A percentile compares a stretch with the other conserved stretches of the same genome.
Evolutionary conservation across 2,329 filamentous ascomycete genomes (phyloP).

Genomic region (Monascus ruber): DNA sequence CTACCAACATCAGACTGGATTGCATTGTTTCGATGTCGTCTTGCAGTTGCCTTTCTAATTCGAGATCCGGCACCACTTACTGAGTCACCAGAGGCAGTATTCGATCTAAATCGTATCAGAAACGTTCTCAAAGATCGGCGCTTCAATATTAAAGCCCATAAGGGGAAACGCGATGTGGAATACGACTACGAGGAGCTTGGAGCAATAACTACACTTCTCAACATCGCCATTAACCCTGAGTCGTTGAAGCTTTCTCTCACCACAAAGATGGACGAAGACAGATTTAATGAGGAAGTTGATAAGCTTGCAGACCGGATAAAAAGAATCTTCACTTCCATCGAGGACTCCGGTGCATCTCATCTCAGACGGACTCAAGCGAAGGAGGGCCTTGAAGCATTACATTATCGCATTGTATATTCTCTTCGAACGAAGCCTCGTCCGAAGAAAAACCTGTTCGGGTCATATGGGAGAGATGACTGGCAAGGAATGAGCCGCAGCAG

Average conservation of each 20-base stretch:
- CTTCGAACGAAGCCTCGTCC: slow-evolving; percentile 54
- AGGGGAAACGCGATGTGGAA: slow-evolving; percentile 10
- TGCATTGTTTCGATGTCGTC: slow-evolving; percentile 28
- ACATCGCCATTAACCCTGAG: slow-evolving; percentile 63
- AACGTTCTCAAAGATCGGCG: slow-evolving; percentile 16
- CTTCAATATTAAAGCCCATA: slow-evolving; percentile 20
- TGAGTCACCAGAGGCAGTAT: slow-evolving; percentile 14
- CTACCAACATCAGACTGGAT: slow-evolving; percentile 24
- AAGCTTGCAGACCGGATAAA: slow-evolving; percentile 50
- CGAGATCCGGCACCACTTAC: slow-evolving; percentile 15
- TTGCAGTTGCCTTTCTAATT: slow-evolving; percentile 27
- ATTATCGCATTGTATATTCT: slow-evolving; percentile 58
- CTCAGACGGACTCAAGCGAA: slow-evolving; percentile 67
- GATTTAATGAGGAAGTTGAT: slow-evolving; percentile 64
- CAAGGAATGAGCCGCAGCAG: slow-evolving; percentile 1
- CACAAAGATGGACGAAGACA: slow-evolving; percentile 26
- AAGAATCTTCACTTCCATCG: slow-evolving; percentile 48
- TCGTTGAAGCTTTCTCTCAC: slow-evolving; percentile 20
- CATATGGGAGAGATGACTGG: slow-evolving; percentile 5
- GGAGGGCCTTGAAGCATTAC: slow-evolving; percentile 60
- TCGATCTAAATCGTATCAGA: slow-evolving; percentile 20
- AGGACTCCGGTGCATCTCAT: slow-evolving; percentile 61
- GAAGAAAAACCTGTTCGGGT: slow-evolving; percentile 35
- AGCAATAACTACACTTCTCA: slow-evolving; percentile 56
- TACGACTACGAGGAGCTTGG: slow-evolving; percentile 57